Conservation (phyloP, 768 basidiomycete species). For the Mycena rebaudengoi region DNA sequence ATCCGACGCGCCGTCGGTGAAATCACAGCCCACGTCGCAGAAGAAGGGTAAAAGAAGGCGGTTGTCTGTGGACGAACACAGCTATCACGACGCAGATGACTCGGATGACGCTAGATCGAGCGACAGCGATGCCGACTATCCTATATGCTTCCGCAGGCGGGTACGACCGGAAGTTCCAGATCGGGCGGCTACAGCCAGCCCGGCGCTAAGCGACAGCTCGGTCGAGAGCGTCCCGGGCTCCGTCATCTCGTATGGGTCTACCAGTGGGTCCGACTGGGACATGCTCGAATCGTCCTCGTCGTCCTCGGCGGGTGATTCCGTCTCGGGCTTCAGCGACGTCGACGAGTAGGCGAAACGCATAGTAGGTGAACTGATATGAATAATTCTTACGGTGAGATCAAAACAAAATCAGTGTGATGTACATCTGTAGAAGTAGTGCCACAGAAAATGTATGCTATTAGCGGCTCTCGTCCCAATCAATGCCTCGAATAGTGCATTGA, state of each 20-base stretch:
- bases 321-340: neutral
- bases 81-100: too few species aligned
- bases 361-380: too few species aligned
- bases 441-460: neutral
- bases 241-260: neutral
- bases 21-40: neutral
- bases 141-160: neutral
- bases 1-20: neutral
- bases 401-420: neutral
- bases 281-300: slow-evolving; percentile 9
- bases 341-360: neutral
- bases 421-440: neutral
- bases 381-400: neutral
- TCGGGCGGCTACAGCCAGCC: neutral
- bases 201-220: slow-evolving; percentile 9
- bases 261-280: slow-evolving; percentile 18
- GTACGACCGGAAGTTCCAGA: neutral
- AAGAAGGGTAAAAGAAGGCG: slow-evolving; percentile 18
- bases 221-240: slow-evolving; percentile 11
- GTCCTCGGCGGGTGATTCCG: neutral
- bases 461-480: neutral
- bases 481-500: too few species aligned
- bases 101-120: slow-evolving; percentile 5
- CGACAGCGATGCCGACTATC: slow-evolving; percentile 8
- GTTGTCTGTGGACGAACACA: neutral